Evolutionary conservation across 805 yeast species (phyloP).

Genomic region (Ogataea paraovalis): DNA sequence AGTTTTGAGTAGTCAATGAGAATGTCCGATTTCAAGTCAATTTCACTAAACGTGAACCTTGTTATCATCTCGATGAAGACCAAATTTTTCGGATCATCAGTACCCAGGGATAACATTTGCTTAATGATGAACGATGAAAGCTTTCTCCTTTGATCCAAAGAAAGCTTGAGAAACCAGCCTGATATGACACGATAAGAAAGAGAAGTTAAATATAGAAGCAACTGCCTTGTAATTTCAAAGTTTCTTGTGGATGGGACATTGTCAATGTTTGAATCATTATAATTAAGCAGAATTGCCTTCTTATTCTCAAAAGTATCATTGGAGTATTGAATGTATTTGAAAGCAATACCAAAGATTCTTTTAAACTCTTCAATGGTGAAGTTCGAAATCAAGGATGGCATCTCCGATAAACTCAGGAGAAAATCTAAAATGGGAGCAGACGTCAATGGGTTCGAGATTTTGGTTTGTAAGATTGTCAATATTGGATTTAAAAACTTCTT

Average conservation of each 20-base stretch:
- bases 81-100: conserved; percentile 41
- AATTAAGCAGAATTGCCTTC: conserved; percentile 27
- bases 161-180: conserved; percentile 67
- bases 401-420: conserved; percentile 57
- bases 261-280: conserved; percentile 50
- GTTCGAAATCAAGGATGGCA: conserved; percentile 64
- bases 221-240: conserved; percentile 41
- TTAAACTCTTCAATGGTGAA: conserved; percentile 75
- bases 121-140: conserved; percentile 61
- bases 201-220: conserved; percentile 57
- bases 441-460: conserved; percentile 65
- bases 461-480: conserved; percentile 67
- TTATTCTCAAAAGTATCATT: conserved; percentile 37
- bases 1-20: conserved; percentile 9
- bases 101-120: conserved; percentile 40
- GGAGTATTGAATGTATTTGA: conserved; percentile 72
- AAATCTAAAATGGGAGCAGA: conserved; percentile 76
- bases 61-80: conserved; percentile 66
- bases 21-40: conserved; percentile 45
- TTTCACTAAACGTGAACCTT: conserved; percentile 61
- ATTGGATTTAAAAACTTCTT: conserved; percentile 66
- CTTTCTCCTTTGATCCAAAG: conserved; percentile 51
- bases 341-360: conserved; percentile 78
- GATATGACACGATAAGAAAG: conserved; percentile 67
- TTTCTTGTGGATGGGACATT: conserved; percentile 48